These are phyloP conservation scores for Keqinozyma sinolaborantium DNA, from an alignment of 1,139 yeast species.

Conservation along the genomic window DNA sequence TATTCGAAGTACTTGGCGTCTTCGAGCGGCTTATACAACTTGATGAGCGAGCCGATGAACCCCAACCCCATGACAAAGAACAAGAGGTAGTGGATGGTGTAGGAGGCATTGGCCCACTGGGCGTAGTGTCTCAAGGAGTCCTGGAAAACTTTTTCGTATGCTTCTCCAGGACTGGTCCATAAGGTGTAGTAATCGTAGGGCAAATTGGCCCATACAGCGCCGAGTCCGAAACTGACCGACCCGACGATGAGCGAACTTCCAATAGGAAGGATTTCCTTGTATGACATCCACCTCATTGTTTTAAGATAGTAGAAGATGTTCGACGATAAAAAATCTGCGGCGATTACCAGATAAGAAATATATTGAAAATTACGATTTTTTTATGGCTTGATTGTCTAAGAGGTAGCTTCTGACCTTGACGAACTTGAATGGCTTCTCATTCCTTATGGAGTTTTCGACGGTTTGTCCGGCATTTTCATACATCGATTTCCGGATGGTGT, in stretches of 20 bases:
- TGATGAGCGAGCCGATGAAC: conserved; percentile 67
- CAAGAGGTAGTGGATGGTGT: conserved; percentile 53
- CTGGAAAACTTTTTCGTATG: conserved; percentile 43
- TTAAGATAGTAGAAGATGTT: too few species aligned
- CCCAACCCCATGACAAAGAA: conserved; percentile 63
- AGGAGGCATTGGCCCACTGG: conserved; percentile 65
- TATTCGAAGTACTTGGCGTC: conserved; percentile 88
- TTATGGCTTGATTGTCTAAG: conserved; percentile 4
- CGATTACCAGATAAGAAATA: too few species aligned
- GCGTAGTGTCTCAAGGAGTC: conserved; percentile 71
- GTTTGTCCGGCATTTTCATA: conserved; percentile 44
- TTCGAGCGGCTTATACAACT: conserved; percentile 80
- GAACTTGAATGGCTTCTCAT: conserved; percentile 76
- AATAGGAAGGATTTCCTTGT: conserved; percentile 48
- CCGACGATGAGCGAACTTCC: conserved; percentile 45
- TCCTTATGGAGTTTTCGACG: conserved; percentile 53
- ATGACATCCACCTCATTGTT: conserved; percentile 19
- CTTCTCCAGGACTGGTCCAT: conserved; percentile 53
- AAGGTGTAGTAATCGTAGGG: conserved; percentile 81
- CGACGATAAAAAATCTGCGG: background rate
- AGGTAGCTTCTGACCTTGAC: conserved; percentile 54
- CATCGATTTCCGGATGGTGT: conserved; percentile 47
- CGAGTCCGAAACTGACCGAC: conserved; percentile 72
- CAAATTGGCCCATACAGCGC: conserved; percentile 72
- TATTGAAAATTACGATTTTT: too few species aligned